Evolutionary conservation across 331 rosid species (phyloP), one percentile per base, ranked within the genome.

Genomic region (Acacia pycnantha): DNA sequence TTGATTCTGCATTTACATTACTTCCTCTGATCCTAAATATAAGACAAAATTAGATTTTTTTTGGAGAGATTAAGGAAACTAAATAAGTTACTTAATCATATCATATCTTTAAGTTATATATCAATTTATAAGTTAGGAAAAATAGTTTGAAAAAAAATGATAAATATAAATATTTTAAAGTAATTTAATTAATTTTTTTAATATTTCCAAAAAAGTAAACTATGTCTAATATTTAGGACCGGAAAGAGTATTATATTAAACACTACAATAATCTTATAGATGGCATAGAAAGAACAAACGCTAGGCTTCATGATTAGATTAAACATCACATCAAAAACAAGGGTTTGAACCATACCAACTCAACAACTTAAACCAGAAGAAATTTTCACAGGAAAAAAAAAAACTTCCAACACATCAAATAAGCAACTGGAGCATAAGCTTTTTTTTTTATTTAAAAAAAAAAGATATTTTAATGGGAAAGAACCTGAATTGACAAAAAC

Each of bases 31-130:
- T 37, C 41, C 9, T 37, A 37, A 37, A 37, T 37, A 37, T 6
- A 37, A 37, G 7, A 37, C 0, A 37, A 0, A 37, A 1, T 37
- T 37, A n/a, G 0, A 37, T 5, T 37, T 37, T 6, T 37, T 35
- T 35, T 35, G 0, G 0, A 37, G 0, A 37, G 0, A 6, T 37
- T 5, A 5, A 37, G 1, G 1, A 37, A 37, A 0, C 6, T 37
- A 37, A 37, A 37, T 37, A 37, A 37, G 2, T 6, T 37, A 37
- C 41, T 37, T 37, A 37, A 1, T 37, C 9, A 37, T 37, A 6
- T 37, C 2, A 37, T 6, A 37, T 37, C 2, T 37, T 37, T 37
- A 37, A 2, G 6, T 6, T 6, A 37, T 37, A 37, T 37, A 37
- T 37, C 41, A 37, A 6, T 37, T 37, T 37, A 37, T 7, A 37